phyloP scores from a whole-genome alignment of 2,329 filamentous ascomycete species.

The Fusarium lateritium region DNA sequence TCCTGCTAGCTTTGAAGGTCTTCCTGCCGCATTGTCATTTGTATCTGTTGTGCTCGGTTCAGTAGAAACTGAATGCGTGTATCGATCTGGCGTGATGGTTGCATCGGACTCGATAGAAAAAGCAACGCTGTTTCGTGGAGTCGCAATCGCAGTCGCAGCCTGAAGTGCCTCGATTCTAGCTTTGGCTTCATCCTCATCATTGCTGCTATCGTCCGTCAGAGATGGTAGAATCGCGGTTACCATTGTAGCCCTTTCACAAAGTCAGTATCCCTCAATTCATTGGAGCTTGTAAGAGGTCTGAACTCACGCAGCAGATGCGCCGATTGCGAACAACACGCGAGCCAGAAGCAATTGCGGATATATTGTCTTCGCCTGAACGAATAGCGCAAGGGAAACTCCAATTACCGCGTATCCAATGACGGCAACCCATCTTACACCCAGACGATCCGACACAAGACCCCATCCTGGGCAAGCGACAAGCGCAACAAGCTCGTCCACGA shows the following conservation, averaged over 20 bases:
- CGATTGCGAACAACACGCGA: slow-evolving; percentile 88
- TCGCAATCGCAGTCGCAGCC: slow-evolving; percentile 51
- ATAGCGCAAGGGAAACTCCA: slow-evolving; percentile 80
- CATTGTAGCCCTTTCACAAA: slow-evolving; percentile 80
- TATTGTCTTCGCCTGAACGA: slow-evolving; percentile 88
- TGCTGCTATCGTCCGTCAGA: slow-evolving; percentile 67
- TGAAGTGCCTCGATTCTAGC: slow-evolving; percentile 55
- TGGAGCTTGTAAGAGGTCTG: neutral
- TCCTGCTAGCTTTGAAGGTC: slow-evolving; percentile 79
- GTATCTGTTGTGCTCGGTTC: slow-evolving; percentile 46
- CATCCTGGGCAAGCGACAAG: slow-evolving; percentile 85
- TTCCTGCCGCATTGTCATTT: slow-evolving; percentile 53
- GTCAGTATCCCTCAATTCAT: slow-evolving; percentile 27
- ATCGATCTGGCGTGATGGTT: slow-evolving; percentile 80
- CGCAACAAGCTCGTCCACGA: slow-evolving; percentile 86
- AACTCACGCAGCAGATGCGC: slow-evolving; percentile 86
- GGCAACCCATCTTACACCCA: slow-evolving; percentile 80
- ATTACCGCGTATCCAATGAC: slow-evolving; percentile 88
- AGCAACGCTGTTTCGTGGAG: slow-evolving; percentile 70
- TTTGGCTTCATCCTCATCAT: slow-evolving; percentile 45
- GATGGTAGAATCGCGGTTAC: slow-evolving; percentile 93
- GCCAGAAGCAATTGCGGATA: slow-evolving; percentile 91
- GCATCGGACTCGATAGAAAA: slow-evolving; percentile 80
- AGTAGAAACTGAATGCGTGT: slow-evolving; percentile 57
- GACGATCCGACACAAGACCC: slow-evolving; percentile 82